These are phyloP conservation scores for Mycena rosella DNA, from an alignment of 768 basidiomycete genomes.

Conservation along the genomic window DNA sequence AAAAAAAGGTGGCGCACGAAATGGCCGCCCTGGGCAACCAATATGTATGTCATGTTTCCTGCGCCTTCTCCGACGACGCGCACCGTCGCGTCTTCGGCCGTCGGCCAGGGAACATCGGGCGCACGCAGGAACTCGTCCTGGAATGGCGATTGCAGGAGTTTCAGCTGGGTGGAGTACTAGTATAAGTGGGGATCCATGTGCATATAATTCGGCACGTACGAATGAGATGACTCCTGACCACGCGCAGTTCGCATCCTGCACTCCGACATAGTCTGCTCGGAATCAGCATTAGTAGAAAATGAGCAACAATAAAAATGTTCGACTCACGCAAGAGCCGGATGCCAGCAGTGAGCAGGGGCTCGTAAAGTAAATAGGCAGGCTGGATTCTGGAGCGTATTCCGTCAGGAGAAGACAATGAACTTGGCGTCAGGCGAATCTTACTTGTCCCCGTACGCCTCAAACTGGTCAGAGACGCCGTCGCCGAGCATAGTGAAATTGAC, in stretches of 20 bases:
- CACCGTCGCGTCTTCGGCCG: neutral
- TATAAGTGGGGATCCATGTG: neutral
- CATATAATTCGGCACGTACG: neutral
- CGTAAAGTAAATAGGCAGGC: slow-evolving; percentile 41
- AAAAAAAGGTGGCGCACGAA: neutral
- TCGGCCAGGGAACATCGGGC: neutral
- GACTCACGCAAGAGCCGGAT: neutral
- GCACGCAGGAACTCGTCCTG: neutral
- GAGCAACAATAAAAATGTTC: neutral
- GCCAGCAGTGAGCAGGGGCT: slow-evolving; percentile 39
- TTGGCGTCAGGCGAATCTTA: slow-evolving; percentile 14
- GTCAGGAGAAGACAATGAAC: neutral
- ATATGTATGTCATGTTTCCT: neutral
- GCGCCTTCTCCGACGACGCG: neutral
- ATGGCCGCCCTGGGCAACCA: neutral
- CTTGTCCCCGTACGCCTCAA: slow-evolving; percentile 37
- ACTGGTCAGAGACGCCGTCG: slow-evolving; percentile 30
- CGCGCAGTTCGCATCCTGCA: neutral
- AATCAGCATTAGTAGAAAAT: neutral
- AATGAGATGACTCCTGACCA: neutral
- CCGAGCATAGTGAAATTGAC: slow-evolving; percentile 34
- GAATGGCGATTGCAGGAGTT: neutral
- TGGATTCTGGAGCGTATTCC: neutral
- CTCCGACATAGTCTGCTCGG: neutral
- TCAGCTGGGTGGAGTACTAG: neutral